Percentiles rank a stretch among this genome's conserved stretches.
phyloP scores from a whole-genome alignment of 1,284 basidiomycete genomes.

The Leccinum subrobustum region DNA sequence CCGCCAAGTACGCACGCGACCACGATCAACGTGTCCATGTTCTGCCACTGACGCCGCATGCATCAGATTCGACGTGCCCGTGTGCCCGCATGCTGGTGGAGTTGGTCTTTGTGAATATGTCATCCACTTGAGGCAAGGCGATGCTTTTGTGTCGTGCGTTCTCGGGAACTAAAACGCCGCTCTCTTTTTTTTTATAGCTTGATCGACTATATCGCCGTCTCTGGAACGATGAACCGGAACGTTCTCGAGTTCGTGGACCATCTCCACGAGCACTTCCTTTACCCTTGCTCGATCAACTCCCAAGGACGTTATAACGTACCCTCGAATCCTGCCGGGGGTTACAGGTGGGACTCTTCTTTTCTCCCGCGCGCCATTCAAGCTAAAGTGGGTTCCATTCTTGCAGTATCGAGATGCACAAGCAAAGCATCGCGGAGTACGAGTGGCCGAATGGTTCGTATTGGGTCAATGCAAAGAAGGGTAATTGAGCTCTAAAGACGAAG shows the following conservation, averaged over 20 bases:
- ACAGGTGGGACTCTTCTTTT: constrained; percentile 51
- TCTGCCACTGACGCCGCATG: constrained; percentile 15
- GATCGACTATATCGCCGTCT: constrained; percentile 92
- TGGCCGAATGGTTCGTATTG: constrained; percentile 78
- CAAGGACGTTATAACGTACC: constrained; percentile 87
- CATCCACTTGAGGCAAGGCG: constrained; percentile 67
- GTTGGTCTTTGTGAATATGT: constrained; percentile 95
- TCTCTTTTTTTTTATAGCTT: constrained; percentile 42
- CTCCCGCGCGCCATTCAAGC: background rate
- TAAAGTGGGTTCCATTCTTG: background rate
- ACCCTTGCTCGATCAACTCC: constrained; percentile 86
- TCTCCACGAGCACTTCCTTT: constrained; percentile 90
- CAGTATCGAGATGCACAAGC: constrained; percentile 76
- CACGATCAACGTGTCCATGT: background rate
- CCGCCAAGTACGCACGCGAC: constrained; percentile 68
- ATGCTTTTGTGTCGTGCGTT: constrained; percentile 9
- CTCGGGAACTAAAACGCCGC: background rate
- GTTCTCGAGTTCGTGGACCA: constrained; percentile 90
- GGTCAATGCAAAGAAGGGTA: constrained; percentile 34
- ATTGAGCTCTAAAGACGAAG: constrained; percentile 6
- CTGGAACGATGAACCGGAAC: constrained; percentile 90
- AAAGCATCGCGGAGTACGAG: constrained; percentile 72
- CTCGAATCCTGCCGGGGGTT: constrained; percentile 62
- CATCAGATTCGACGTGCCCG: constrained; percentile 74
- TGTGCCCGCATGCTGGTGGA: constrained; percentile 94